Base-by-base conservation (phyloP, 257 asterid species). In the Prunella vulgaris region DNA sequence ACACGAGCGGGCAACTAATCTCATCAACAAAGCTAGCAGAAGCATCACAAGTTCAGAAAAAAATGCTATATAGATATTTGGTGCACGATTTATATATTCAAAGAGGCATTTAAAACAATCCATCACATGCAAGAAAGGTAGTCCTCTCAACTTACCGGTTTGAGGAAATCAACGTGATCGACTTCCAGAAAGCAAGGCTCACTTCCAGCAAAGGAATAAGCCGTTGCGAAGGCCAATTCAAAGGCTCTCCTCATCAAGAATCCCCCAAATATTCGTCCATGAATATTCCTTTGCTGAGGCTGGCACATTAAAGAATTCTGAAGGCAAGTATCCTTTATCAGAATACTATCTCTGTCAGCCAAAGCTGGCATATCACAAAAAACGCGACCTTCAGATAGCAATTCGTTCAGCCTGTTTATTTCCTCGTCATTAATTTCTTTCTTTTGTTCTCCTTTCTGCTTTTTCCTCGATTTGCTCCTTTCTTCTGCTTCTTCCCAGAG, bases 281-380 rank as follows among this genome's bases (percentile, higher is more conserved):
- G 97, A 37, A 86, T 88, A 53, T 93, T 93, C 82, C 95, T 82
- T 71, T 93, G 98, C 69, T 93, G 98, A 22, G 98, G 98, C 77
- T 90, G 98, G 74, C 98, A 93, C 84, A 93, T 79, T 64, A 90
- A 61, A 32, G 97, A 93, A 71, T 93, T 90, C 74, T 93, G 95
- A 62, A 93, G 97, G 78, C 87, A 85, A 22, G 97, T 93, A 35
- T 90, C 86, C 67, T 74, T 81, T 64, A 93, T 88, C 49, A 93
- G 90, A 80, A 90, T 93, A 69, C 95, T 90, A 65, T 90, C 92
- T 79, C 90, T 78, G 82, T 90, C 86, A 12, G 97, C 96, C 75
- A 93, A 86, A 76, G 96, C 93, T 35, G 98, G 98, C 97, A 93
- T 90, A 67, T 93, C 96, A 32, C 92, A 86, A 57, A 90, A 90